Percentiles rank a stretch among this genome's conserved stretches.
phyloP scores from a whole-genome alignment of 2,329 filamentous ascomycete genomes.

The Fusarium bactridioides region DNA sequence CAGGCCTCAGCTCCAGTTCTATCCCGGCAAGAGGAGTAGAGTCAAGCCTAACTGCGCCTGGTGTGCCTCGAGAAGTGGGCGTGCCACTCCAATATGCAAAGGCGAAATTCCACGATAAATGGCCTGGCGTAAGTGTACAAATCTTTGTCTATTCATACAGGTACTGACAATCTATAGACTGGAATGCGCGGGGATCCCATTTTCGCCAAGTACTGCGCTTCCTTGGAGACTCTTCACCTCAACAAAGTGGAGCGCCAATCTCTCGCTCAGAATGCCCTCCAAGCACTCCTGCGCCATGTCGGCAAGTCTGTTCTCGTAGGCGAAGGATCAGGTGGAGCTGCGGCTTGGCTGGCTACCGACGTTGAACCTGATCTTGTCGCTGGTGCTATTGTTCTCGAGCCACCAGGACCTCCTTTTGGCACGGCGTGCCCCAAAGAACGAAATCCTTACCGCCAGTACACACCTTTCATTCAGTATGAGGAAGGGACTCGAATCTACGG shows the following conservation, averaged over 20 bases:
- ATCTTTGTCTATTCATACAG: background rate
- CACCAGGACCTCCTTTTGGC: slow-evolving; percentile 60
- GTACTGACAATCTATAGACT: slow-evolving; percentile 36
- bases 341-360: slow-evolving; percentile 59
- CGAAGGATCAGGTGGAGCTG: slow-evolving; percentile 58
- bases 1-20: slow-evolving; percentile 22
- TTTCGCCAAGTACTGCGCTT: slow-evolving; percentile 59
- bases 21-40: slow-evolving; percentile 39
- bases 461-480: slow-evolving; percentile 37
- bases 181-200: slow-evolving; percentile 52
- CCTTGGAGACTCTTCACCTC: slow-evolving; percentile 49
- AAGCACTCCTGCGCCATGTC: slow-evolving; percentile 52
- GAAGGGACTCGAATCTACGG: slow-evolving; percentile 49
- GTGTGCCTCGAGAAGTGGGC: slow-evolving; percentile 7
- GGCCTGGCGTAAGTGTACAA: slow-evolving; percentile 47
- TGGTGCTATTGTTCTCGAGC: slow-evolving; percentile 61
- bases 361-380: slow-evolving; percentile 55
- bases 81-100: slow-evolving; percentile 34
- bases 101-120: slow-evolving; percentile 46
- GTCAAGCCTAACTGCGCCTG: slow-evolving; percentile 45
- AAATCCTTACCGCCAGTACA: slow-evolving; percentile 28
- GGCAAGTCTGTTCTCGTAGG: slow-evolving; percentile 55
- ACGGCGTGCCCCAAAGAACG: slow-evolving; percentile 1
- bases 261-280: slow-evolving; percentile 47
- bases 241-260: slow-evolving; percentile 43